Evolutionary conservation across 768 basidiomycete species (phyloP), one percentile per base, ranked within the genome.

Genomic region (Tephrocybe rancida): DNA sequence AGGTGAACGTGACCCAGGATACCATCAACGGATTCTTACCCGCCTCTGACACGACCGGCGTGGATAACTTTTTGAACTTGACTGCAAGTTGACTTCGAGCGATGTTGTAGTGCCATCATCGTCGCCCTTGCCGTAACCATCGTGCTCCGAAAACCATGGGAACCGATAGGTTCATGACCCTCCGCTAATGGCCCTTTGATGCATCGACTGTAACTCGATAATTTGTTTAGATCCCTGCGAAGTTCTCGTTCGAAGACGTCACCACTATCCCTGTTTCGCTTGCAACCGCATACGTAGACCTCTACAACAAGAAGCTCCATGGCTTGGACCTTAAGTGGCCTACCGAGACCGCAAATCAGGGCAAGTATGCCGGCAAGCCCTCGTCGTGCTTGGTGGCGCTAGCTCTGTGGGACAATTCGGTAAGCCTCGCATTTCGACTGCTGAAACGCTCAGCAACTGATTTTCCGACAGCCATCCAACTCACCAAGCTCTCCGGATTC

Each of bases 401-500:
- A 37, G 9, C n/a, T 37, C 35, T 7, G 35, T 37, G 11, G 35
- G 35, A 8, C 35, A 37, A 14, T 37, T 37, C 32, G 35, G 35
- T 37, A 18, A 37, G 35, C 35, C 9, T 11, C 7, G 7, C 16
- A 37, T 5, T 37, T 5, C 16, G n/a, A 5, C 9, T 37, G 5
- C 16, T 5, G 5, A 5, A 14, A 27, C 29, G 22, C 13, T 9
- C 16, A 5, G n/a, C 14, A 29, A 5, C n/a, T 22, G 10, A 45
- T n/a, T 16, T 8, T 35, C 11, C 2, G 21, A 5, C 52, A 76
- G 75, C 56, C 16, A 67, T 77, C 37, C 76, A 77, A 58, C 54
- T 77, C 0, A 69, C 72, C 3, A 73, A 68, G 56, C 64, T 73
- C 52, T 71, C 72, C 14, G 75, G 75, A 34, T 77, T 75, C 56